Conservation (phyloP, 2,329 filamentous ascomycete genomes). For the Podosphaera leucotricha region DNA sequence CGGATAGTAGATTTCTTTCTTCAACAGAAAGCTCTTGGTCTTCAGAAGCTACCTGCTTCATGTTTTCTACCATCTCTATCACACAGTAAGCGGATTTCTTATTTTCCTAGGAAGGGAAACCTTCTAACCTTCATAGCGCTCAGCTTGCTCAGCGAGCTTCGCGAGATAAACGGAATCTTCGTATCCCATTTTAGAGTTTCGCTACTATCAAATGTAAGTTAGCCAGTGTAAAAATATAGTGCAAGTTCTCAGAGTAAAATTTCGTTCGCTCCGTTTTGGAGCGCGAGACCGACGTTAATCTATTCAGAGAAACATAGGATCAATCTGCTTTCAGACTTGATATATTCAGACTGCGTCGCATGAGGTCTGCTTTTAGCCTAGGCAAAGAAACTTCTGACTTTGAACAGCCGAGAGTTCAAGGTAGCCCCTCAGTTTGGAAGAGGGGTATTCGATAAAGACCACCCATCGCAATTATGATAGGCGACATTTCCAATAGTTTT, state of each 20-base stretch:
- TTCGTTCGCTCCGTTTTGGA: neutral
- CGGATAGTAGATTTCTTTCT: constrained; percentile 94
- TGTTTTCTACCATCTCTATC: constrained; percentile 94
- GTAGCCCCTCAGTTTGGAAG: neutral
- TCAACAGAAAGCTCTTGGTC: constrained; percentile 57
- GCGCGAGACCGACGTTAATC: neutral
- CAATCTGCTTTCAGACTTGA: too few relatives aligned
- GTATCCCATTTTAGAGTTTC: neutral
- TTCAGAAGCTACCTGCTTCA: constrained; percentile 99
- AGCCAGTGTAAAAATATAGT: neutral
- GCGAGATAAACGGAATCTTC: constrained; percentile 33
- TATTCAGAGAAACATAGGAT: neutral
- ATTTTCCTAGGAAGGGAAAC: constrained; percentile 5
- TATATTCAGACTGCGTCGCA: neutral
- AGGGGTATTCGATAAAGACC: neutral
- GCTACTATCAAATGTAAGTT: neutral
- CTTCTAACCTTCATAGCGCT: constrained; percentile 56
- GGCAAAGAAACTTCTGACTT: neutral
- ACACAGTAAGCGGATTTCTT: constrained; percentile 7
- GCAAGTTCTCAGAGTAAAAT: too few relatives aligned
- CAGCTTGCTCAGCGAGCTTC: constrained; percentile 98
- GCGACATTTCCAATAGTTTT: neutral
- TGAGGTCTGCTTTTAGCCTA: neutral
- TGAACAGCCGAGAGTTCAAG: neutral
- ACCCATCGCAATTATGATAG: neutral